Base-by-base conservation (phyloP, 2,329 filamentous ascomycete genomes). In the Macroventuria anomochaeta region DNA sequence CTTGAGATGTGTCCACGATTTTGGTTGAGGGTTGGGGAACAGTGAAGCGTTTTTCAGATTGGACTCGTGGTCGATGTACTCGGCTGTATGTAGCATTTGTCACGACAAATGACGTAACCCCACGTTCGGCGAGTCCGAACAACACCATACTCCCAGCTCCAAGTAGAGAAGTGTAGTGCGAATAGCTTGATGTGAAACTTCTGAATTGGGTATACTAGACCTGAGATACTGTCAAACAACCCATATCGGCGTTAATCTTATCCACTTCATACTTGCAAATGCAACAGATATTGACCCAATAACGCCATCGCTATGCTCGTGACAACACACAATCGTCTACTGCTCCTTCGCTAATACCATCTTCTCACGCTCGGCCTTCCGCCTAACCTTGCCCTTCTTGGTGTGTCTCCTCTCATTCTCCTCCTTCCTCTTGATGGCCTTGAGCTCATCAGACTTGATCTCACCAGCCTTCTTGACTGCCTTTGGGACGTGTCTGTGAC, bases 331-430 rank as follows among this genome's bases (percentile, higher is more conserved):
- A 17, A 33, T 40, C n/a, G 11, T 39, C 12, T 51, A 88, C 72
- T 87, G 78, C 74, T 87, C 85, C 18, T 77, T 80, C 28, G 87
- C 86, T 72, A 97, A 72, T 52, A 99, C 83, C 84, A 96, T 93
- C 85, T 97, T 97, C 77, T 97, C 92, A 71, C 95, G 86, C 79
- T 96, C 92, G 60, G 85, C 86, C 74, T 84, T 84, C 66, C 90
- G 81, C 75, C 85, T 84, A 74, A 88, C 81, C 64, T 88, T 85
- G 65, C 91, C 88, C 80, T 95, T 93, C 80, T 89, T 91, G 53
- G 86, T 89, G 75, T 99, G 93, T 75, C 90, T 91, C 62, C 95
- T 84, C 77, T 96, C 90, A 72, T 99, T 99, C 81, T 99, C 95
- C 69, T 96, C 90, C 65, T 87, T 87, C 66, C 91, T 83, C 85